Evolutionary conservation across 345 rosid species (phyloP).

Genomic region (Eucalyptus curtisii): DNA sequence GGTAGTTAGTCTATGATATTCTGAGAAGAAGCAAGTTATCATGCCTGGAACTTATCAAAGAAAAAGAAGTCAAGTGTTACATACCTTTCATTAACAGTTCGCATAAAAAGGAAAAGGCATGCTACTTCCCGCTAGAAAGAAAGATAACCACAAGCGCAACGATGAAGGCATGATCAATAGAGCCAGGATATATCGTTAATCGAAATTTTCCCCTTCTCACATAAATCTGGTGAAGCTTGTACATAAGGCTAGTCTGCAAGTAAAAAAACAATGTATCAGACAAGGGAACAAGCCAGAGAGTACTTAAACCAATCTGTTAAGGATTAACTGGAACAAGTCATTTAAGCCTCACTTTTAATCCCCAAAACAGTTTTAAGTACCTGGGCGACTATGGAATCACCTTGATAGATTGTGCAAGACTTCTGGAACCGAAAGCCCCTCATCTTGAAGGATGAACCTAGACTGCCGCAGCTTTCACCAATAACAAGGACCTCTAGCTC

Average conservation of each 20-base stretch:
- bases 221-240: conserved; percentile 70
- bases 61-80: background rate
- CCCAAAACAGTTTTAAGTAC: conserved; percentile 10
- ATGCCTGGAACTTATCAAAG: background rate
- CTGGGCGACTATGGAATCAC: conserved; percentile 66
- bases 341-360: background rate
- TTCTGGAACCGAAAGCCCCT: conserved; percentile 66
- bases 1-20: background rate
- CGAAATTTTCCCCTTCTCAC: conserved; percentile 51
- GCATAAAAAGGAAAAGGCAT: background rate
- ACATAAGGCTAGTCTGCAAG: conserved; percentile 87
- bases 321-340: background rate
- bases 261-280: background rate
- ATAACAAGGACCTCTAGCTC: conserved; percentile 47
- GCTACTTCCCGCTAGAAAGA: conserved; percentile 7
- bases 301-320: background rate
- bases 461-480: background rate
- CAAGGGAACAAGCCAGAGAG: background rate
- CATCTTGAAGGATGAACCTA: conserved; percentile 22
- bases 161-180: conserved; percentile 30
- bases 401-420: conserved; percentile 67
- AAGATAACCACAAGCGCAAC: conserved; percentile 60
- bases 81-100: background rate
- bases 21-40: background rate
- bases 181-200: conserved; percentile 61